Conservation (phyloP, 2,329 filamentous ascomycete genomes). For the Chaetomium strumarium region DNA sequence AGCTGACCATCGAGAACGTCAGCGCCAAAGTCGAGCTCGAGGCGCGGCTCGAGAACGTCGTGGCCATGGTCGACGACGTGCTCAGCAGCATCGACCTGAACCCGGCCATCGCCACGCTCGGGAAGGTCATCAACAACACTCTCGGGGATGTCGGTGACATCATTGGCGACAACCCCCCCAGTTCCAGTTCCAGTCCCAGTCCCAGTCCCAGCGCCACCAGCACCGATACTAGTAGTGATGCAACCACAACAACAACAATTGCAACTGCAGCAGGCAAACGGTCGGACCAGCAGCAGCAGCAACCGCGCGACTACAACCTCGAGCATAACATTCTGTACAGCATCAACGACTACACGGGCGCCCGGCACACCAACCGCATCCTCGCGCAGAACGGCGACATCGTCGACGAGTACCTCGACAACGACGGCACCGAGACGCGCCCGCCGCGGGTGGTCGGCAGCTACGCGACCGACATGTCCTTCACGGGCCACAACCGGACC, state of each 20-base stretch:
- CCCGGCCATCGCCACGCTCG: conserved; percentile 51
- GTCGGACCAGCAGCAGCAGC: conserved; percentile 25
- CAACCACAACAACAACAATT: conserved; percentile 32
- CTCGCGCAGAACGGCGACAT: conserved; percentile 50
- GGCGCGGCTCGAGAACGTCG: conserved; percentile 53
- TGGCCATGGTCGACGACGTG: conserved; percentile 53
- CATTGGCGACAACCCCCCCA: conserved; percentile 12
- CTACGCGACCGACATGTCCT: conserved; percentile 48
- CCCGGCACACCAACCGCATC: conserved; percentile 50
- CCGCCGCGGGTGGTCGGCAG: conserved; percentile 39
- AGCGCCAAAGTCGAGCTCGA: conserved; percentile 54
- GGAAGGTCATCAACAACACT: conserved; percentile 43
- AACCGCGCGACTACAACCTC: conserved; percentile 36
- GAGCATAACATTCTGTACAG: conserved; percentile 55
- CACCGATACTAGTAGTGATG: conserved; percentile 23
- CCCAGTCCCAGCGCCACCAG: conserved; percentile 7
- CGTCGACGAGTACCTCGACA: conserved; percentile 49
- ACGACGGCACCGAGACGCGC: conserved; percentile 42
- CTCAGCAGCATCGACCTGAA: conserved; percentile 55
- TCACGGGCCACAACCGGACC: conserved; percentile 47
- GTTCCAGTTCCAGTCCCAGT: neutral
- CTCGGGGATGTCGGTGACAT: conserved; percentile 25
- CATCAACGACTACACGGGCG: conserved; percentile 53
- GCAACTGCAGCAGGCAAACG: conserved; percentile 21
- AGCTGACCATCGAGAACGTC: conserved; percentile 52